Evolutionary conservation across 768 basidiomycete genomes (phyloP), one percentile per base, ranked within the genome.

Genomic region (Cubamyces lactineus): DNA sequence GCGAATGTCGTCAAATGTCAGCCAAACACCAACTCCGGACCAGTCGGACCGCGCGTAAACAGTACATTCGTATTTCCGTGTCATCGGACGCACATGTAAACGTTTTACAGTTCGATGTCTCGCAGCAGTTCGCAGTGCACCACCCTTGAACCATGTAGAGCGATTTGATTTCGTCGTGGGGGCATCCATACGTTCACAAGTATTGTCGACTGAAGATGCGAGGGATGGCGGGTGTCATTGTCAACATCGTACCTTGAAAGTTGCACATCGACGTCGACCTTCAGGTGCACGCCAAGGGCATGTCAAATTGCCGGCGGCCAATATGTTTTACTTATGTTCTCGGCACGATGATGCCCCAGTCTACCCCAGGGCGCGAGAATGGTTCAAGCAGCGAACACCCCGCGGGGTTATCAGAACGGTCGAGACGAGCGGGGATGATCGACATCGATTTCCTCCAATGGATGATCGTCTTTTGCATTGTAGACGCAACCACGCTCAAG

Each of bases 321-420:
- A 5, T 23, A 26, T 49, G 28, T 26, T 28, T 11, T 49, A 26
- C 26, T 48, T 9, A 3, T 23, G 48, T 26, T 8, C 19, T 26
- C 48, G 48, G 24, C 48, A 26, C 1, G 48, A 49, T 28, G 24
- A 49, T 49, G 24, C 48, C 48, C 48, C 48, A 23, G 19, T 19
- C 19, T 46, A 26, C 41, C 55, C 55, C 55, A 19, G 42, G 2
- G 34, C 30, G 46, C 28, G 12, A 48, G 1, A 34, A 47, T 12
- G 1, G 24, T 57, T 56, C n/a, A 21, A 13, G 34, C 34, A 23
- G 16, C 3, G 19, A 8, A 15, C n/a, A 56, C 55, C 55, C 55
- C 55, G 55, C 55, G 45, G 55, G 55, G 43, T 47, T 41, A 40
- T 55, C 42, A 55, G 43, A 46, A 46, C 42, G 11, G 17, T 55